Evolutionary conservation across 352 stramenopile genomes (phyloP), one percentile per base, ranked within the genome.

Genomic region (Phytopythium aichiense): DNA sequence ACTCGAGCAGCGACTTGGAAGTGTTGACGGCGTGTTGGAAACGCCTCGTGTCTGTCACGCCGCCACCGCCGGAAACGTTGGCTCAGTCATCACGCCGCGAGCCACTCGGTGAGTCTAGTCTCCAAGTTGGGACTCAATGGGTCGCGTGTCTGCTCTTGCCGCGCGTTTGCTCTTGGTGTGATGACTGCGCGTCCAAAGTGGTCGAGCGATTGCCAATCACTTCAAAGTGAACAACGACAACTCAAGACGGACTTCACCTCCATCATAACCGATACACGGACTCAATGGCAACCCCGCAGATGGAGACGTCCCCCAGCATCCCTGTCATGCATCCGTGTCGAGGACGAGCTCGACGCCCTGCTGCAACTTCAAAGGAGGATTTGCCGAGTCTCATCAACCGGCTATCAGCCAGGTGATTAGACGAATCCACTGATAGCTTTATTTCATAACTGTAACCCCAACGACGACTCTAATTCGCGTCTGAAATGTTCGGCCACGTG

Each of bases 201-300:
- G n/a, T 48, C 42, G 42, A 48, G 42, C 18, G 42, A 48, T 48
- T 48, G 42, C 42, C 42, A 48, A 48, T 48, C 42, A 48, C 42
- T 7, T n/a, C 18, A 0, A 48, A 22, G 42, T 12, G 33, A 12
- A 38, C 33, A 38, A 12, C 33, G 33, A 38, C 33, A 8, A 1
- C 33, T 38, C 33, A 2, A 8, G 33, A 38, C 33, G 2, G 33
- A 8, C 33, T 38, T 38, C 33, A 12, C 33, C 33, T 12, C 7
- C 11, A 12, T 8, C 33, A 38, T 12, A 38, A 7, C 7, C 33
- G 7, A 5, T 38, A 8, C 2, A 38, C 5, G 33, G 33, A 30
- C 25, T 30, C 25, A 30, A 30, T 30, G 25, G 25, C 25, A 30
- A 38, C 33, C 11, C 33, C 33, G 11, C 33, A 38, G 25, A 30